Conservation (phyloP, 306 rosid genomes). For the Malus sieversii region DNA sequence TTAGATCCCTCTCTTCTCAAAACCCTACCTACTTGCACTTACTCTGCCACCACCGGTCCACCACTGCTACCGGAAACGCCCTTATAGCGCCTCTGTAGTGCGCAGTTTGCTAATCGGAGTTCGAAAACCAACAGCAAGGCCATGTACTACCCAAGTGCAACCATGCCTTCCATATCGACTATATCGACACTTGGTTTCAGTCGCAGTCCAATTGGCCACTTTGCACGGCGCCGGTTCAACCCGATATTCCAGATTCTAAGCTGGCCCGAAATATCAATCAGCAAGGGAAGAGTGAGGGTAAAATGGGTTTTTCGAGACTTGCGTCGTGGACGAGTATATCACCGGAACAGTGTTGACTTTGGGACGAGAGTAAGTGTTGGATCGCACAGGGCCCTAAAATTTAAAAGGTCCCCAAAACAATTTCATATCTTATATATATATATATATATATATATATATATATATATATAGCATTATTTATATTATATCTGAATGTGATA, state of each 20-base stretch:
- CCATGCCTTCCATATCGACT: constrained; percentile 40
- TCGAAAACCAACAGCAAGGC: constrained; percentile 25
- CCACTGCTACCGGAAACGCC: background rate
- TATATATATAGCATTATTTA: too few species aligned
- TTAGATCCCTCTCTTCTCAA: constrained; percentile 36
- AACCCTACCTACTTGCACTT: constrained; percentile 29
- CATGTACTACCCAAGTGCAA: constrained; percentile 41
- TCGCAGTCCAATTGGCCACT: constrained; percentile 55
- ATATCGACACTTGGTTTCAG: constrained; percentile 45
- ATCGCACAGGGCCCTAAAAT: too few species aligned
- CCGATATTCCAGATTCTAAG: background rate
- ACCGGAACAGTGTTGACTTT: constrained; percentile 1
- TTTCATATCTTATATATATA: too few species aligned
- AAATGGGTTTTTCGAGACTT: constrained; percentile 13
- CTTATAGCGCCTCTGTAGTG: constrained; percentile 21
- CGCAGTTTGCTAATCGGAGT: constrained; percentile 45
- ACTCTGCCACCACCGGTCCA: constrained; percentile 8
- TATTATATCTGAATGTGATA: too few species aligned
- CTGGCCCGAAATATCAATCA: background rate
- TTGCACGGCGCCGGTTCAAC: constrained; percentile 27
- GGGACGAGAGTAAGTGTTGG: too few species aligned
- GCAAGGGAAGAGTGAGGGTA: background rate
- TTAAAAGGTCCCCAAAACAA: too few species aligned
- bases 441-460: too few species aligned
- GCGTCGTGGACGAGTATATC: constrained; percentile 2